Conservation (phyloP, 495 filamentous ascomycete genomes). For the Penicillium herquei region DNA sequence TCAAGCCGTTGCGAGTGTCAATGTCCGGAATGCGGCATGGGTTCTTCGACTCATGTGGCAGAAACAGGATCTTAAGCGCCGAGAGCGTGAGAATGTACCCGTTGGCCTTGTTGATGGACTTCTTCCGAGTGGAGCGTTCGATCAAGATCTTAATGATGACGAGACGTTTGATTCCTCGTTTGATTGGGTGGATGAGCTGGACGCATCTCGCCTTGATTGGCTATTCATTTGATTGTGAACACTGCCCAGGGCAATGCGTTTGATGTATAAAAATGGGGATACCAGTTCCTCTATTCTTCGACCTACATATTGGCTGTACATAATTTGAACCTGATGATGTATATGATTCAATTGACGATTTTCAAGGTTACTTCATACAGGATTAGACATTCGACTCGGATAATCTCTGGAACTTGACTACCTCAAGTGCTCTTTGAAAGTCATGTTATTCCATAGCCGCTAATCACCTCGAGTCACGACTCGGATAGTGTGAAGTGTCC, state of each 20-base stretch:
- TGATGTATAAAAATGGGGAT: not conserved
- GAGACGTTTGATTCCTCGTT: constrained; percentile 32
- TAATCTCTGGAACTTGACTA: too few species aligned
- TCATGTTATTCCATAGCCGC: too few species aligned
- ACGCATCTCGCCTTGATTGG: constrained; percentile 46
- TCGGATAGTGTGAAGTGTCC: too few species aligned
- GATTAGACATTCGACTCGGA: too few species aligned
- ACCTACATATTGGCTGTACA: constrained; percentile 10
- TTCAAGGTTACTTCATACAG: too few species aligned
- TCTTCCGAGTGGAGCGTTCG: not conserved
- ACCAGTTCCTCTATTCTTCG: not conserved
- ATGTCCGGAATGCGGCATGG: constrained; percentile 48
- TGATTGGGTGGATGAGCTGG: constrained; percentile 48
- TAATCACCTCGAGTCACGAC: too few species aligned
- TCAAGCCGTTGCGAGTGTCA: constrained; percentile 42
- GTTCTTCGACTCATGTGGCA: constrained; percentile 49
- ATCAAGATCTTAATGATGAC: constrained; percentile 13
- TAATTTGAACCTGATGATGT: constrained; percentile 5
- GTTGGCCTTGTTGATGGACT: constrained; percentile 1
- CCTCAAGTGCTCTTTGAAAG: too few species aligned
- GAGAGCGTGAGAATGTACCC: constrained; percentile 7
- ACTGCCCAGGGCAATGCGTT: not conserved
- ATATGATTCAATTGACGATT: not conserved
- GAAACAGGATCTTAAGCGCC: constrained; percentile 36
- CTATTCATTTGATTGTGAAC: constrained; percentile 39